Conservation (phyloP, 352 stramenopile species). For the Globisporangium solare region DNA sequence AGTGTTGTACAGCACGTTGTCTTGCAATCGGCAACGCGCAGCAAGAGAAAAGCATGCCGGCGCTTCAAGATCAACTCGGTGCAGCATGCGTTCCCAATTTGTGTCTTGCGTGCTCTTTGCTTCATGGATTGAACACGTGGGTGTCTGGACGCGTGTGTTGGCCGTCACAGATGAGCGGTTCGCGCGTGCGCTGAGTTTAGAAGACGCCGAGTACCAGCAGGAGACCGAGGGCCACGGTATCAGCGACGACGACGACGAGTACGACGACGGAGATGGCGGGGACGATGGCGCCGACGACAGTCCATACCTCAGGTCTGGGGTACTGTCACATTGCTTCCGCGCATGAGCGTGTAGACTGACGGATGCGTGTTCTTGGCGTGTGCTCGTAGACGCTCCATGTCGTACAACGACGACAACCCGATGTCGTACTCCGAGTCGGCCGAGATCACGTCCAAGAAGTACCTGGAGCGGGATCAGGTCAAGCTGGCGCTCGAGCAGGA, state of each 20-base stretch:
- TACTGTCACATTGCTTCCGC: neutral
- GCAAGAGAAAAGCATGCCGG: constrained; percentile 20
- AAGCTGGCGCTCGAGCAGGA: constrained; percentile 55
- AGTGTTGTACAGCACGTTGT: too few species aligned
- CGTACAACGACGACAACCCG: constrained; percentile 26
- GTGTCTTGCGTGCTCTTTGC: too few species aligned
- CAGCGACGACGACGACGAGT: constrained; percentile 14
- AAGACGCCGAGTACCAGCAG: constrained; percentile 20
- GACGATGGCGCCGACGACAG: neutral
- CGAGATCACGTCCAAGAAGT: constrained; percentile 80
- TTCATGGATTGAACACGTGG: too few species aligned
- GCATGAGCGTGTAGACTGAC: too few species aligned
- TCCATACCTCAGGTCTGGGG: constrained; percentile 3
- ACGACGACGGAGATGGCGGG: constrained; percentile 6
- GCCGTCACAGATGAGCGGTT: constrained; percentile 36
- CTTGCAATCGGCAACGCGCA: too few species aligned
- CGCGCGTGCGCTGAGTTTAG: constrained; percentile 27
- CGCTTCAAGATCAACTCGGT: constrained; percentile 42
- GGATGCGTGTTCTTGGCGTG: too few species aligned
- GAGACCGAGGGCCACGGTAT: constrained; percentile 20
- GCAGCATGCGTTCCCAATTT: too few species aligned
- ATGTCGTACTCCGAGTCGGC: constrained; percentile 50
- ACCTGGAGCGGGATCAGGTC: constrained; percentile 64
- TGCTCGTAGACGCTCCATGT: constrained; percentile 16
- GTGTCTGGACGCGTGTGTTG: neutral